phyloP scores from a whole-genome alignment of 352 stramenopile species.

The Globisporangium camurandrum region DNA sequence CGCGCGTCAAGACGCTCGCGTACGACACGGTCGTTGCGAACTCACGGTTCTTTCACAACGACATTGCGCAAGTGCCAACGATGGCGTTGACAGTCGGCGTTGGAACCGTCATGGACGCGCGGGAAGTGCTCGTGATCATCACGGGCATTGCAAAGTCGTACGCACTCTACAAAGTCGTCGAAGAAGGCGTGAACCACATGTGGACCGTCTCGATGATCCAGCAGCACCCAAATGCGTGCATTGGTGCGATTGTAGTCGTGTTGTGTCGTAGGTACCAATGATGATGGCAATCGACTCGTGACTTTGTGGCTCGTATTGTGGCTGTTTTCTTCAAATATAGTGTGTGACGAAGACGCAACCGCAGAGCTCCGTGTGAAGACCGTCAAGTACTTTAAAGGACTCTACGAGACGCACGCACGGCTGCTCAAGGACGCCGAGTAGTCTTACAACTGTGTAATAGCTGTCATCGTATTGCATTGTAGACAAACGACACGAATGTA shows the following conservation, averaged over 20 bases:
- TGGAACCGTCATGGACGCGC: slow-evolving; percentile 82
- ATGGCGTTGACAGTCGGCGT: slow-evolving; percentile 89
- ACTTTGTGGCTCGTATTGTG: too few relatives aligned
- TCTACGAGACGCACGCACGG: slow-evolving; percentile 43
- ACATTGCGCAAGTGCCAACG: slow-evolving; percentile 78
- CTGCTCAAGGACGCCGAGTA: slow-evolving; percentile 17
- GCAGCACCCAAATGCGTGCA: slow-evolving; percentile 72
- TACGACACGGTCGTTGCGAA: slow-evolving; percentile 89
- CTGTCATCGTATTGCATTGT: neutral
- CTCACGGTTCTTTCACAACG: slow-evolving; percentile 81
- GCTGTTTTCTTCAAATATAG: slow-evolving; percentile 17
- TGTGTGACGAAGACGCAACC: slow-evolving; percentile 86
- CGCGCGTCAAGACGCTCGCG: slow-evolving; percentile 84
- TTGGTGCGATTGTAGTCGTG: slow-evolving; percentile 53
- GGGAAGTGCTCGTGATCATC: slow-evolving; percentile 86
- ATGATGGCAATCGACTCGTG: too few relatives aligned
- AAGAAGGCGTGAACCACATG: slow-evolving; percentile 89
- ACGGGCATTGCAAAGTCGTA: slow-evolving; percentile 80
- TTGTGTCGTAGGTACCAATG: too few relatives aligned
- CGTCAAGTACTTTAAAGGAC: slow-evolving; percentile 88
- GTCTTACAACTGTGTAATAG: neutral
- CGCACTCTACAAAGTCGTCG: slow-evolving; percentile 85
- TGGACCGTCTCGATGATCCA: slow-evolving; percentile 88
- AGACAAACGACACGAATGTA: neutral
- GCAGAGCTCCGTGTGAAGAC: slow-evolving; percentile 88